Evolutionary conservation across 2,329 filamentous ascomycete species (phyloP), one percentile per base, ranked within the genome.

Genomic region (Verticillium nubilum): DNA sequence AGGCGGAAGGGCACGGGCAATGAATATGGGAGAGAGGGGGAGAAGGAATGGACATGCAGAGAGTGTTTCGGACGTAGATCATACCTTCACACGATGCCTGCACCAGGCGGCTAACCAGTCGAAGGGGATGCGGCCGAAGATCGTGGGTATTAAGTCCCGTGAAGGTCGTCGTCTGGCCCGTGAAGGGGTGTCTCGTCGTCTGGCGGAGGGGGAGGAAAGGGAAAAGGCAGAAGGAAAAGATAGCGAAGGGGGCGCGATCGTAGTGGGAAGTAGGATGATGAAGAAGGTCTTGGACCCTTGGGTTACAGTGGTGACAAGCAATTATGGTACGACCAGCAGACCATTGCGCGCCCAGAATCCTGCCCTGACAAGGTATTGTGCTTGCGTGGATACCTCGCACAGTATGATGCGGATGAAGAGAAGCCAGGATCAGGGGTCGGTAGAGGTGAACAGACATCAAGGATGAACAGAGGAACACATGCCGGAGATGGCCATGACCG

Each of bases 1-100:
- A 47, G n/a, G 19, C 42, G 19, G 42, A n/a, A 47, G 42, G 42
- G 42, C 19, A 23, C 10, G 42, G 42, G 19, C 29, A 31, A 31
- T 31, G 29, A 31, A 13, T n/a, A 47, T 23, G 42, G n/a, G n/a
- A 9, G 19, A 23, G n/a, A 9, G n/a, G n/a, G 42, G n/a, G n/a
- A 23, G n/a, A n/a, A 23, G 19, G 3, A 23, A 23, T 9, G 19
- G 42, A 6, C 42, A 23, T 23, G 42, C 19, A 7, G 42, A 47
- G 42, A 13, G 42, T 47, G 42, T 47, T 47, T 47, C 42, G 42
- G 42, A 47, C 19, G 42, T n/a, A 47, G 42, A 57, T 57, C 61
- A 57, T 27, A 63, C 61, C 61, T 62, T 55, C 60, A 59, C 61
- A 59, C 60, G 58, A 63, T 63, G 62, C 62, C 62, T 62, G 62